Conservation (phyloP, 169 alveolate genomes). For the Besnoitia besnoiti region DNA sequence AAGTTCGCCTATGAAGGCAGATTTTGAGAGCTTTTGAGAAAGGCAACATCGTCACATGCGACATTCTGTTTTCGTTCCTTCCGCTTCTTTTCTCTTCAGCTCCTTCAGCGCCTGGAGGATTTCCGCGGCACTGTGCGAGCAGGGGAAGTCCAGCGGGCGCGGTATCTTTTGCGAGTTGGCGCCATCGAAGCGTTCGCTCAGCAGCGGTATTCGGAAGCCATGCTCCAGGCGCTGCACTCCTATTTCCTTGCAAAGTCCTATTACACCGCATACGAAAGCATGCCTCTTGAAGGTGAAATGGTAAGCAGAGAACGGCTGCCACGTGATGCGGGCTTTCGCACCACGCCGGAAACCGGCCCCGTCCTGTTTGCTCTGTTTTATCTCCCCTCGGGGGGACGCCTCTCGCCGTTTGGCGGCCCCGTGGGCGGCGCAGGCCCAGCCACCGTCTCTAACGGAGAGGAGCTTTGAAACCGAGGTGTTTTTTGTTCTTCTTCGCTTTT, state of each 20-base stretch:
- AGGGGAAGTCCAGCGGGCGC: slow-evolving; percentile 34
- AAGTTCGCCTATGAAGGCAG: not conserved
- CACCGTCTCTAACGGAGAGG: not conserved
- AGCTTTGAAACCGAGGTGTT: too few relatives aligned
- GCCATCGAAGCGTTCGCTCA: slow-evolving; percentile 18
- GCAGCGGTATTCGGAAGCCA: slow-evolving; percentile 43
- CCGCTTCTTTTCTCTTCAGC: not conserved
- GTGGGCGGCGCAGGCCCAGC: not conserved
- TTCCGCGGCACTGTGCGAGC: slow-evolving; percentile 18
- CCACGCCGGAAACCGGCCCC: not conserved
- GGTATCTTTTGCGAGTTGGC: slow-evolving; percentile 9
- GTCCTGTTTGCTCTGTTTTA: not conserved
- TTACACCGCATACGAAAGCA: slow-evolving; percentile 5
- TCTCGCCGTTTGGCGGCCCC: not conserved
- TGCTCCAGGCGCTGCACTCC: slow-evolving; percentile 50
- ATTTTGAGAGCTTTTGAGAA: not conserved
- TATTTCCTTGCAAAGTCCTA: slow-evolving; percentile 37
- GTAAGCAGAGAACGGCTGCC: not conserved
- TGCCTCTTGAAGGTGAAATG: slow-evolving; percentile 53
- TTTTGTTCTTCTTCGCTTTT: not conserved
- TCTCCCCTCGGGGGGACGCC: not conserved
- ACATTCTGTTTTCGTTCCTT: not conserved
- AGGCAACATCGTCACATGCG: not conserved
- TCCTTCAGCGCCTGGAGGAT: not conserved
- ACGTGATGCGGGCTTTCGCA: not conserved